A percentile compares a stretch with the other conserved stretches of the same genome.
phyloP scores from a whole-genome alignment of 2,329 filamentous ascomycete species.

The Cercospora sp. region DNA sequence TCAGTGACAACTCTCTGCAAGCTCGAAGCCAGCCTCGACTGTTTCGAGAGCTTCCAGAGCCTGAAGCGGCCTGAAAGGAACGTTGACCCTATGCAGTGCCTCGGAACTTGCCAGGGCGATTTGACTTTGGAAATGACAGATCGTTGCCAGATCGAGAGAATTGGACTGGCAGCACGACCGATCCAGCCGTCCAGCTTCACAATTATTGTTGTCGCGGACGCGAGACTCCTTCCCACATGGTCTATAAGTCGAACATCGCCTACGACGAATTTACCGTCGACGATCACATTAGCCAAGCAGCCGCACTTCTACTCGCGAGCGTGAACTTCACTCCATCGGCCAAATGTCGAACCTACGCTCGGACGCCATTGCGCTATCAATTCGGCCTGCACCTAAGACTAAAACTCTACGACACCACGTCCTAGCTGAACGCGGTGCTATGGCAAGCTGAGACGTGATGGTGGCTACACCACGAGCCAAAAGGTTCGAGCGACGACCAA shows the following conservation, averaged over 20 bases:
- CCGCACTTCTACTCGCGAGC: background rate
- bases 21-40: background rate
- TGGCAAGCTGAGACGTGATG: background rate
- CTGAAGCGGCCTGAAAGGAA: background rate
- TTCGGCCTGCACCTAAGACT: background rate
- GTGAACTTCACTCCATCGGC: background rate
- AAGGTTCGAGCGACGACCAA: background rate
- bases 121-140: background rate
- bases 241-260: background rate
- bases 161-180: background rate
- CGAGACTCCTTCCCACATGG: background rate
- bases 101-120: background rate
- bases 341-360: background rate
- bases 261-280: background rate
- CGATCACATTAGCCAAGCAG: background rate
- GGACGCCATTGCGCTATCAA: background rate
- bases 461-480: background rate
- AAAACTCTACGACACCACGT: background rate
- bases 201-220: background rate
- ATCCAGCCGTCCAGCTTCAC: background rate
- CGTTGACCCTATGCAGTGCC: background rate
- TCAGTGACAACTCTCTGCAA: background rate
- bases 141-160: background rate
- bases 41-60: slow-evolving; percentile 1
- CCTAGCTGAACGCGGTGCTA: background rate